phyloP scores from a whole-genome alignment of 208 protist genomes.

The Trypanosomatidae sp. region DNA sequence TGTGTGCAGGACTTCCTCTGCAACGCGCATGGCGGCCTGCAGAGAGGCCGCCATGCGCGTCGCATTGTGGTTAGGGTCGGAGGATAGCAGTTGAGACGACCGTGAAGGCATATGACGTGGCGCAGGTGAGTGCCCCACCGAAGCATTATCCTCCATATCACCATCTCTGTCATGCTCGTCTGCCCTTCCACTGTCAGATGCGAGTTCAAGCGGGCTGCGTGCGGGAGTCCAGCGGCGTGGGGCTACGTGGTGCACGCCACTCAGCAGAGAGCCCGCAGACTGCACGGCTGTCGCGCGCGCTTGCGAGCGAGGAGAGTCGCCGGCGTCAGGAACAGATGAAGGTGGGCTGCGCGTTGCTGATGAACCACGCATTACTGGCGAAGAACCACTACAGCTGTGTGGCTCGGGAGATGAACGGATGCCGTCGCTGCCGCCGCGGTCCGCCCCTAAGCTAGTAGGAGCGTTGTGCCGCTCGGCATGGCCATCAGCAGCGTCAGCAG shows the following conservation, averaged over 20 bases:
- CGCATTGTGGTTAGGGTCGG: neutral
- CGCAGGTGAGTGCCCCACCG: neutral
- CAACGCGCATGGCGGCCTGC: slow-evolving; percentile 13
- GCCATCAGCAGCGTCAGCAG: neutral
- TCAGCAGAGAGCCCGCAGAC: neutral
- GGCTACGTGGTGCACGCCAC: neutral
- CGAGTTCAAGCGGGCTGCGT: neutral
- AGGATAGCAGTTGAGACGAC: neutral
- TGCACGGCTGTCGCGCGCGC: neutral
- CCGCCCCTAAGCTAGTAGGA: neutral
- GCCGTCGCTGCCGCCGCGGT: neutral
- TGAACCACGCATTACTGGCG: slow-evolving; percentile 1
- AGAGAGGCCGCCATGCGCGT: neutral
- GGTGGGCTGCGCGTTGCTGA: slow-evolving; percentile 10
- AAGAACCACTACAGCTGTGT: neutral
- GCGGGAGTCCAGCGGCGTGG: slow-evolving; percentile 15
- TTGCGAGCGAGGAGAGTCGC: neutral
- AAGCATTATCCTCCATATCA: neutral
- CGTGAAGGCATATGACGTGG: neutral
- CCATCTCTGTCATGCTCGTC: neutral
- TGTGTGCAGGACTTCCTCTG: slow-evolving; percentile 20
- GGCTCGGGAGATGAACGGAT: too few relatives aligned
- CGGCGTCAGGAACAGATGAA: neutral
- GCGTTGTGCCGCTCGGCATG: neutral
- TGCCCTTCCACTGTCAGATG: neutral